These are phyloP conservation scores for Eutrema japonicum DNA, from an alignment of 345 rosid genomes.

Conservation along the genomic window DNA sequence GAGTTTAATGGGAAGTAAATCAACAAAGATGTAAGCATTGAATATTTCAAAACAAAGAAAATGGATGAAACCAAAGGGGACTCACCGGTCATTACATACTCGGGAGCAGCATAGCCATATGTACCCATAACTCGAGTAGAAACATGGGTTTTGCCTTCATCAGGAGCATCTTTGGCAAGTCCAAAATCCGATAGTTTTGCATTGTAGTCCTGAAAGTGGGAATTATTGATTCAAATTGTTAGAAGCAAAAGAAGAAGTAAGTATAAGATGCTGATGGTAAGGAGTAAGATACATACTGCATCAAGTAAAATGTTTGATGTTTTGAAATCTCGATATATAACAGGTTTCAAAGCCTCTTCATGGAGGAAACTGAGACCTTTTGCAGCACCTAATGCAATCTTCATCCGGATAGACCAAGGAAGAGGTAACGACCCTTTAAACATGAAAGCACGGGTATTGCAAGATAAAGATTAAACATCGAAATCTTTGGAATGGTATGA, in stretches of 20 bases:
- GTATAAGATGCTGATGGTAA: conserved; percentile 9
- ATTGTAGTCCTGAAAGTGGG: conserved; percentile 73
- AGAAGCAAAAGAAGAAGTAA: neutral
- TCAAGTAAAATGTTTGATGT: conserved; percentile 81
- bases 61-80: conserved; percentile 14
- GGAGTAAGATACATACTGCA: conserved; percentile 55
- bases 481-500: neutral
- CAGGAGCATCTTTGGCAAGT: conserved; percentile 98
- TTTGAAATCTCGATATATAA: conserved; percentile 85
- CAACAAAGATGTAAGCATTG: neutral
- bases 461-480: neutral
- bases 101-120: conserved; percentile 97
- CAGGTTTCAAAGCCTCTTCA: conserved; percentile 78
- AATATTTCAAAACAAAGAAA: neutral
- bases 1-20: conserved; percentile 5
- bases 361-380: conserved; percentile 85
- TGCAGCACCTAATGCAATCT: conserved; percentile 85
- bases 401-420: conserved; percentile 87
- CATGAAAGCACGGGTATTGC: neutral
- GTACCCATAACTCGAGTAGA: conserved; percentile 99
- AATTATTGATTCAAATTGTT: neutral
- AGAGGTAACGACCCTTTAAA: conserved; percentile 76
- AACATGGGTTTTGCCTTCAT: conserved; percentile 97
- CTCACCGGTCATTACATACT: conserved; percentile 98
- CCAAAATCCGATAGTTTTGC: conserved; percentile 98